Base-by-base conservation (phyloP, 331 rosid species). In the Telfairia occidentalis region DNA sequence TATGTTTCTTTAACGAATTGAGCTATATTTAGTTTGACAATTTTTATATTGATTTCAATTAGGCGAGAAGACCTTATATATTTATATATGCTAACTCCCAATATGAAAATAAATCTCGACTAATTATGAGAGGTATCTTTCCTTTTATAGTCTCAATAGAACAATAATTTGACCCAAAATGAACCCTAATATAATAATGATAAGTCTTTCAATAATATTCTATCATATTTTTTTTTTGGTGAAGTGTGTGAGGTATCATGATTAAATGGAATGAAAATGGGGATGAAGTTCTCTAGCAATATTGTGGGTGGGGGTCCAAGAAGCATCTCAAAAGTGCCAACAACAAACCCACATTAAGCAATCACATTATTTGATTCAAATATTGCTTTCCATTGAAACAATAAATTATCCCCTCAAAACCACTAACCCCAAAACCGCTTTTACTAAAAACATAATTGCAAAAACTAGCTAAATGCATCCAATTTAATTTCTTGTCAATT, bases 301-400 rank as follows among this genome's bases (percentile, higher is more conserved):
- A 35, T 64, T 64, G 49, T 64, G 71, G 29, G 71, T 61, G 71
- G 71, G 48, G 71, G 28, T 37, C 71, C 71, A 64, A 64, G 32
- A 37, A 64, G 71, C 71, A 64, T 64, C 28, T 64, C 29, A n/a
- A 64, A 64, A 64, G 48, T 64, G 29, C 46, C 7, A 10, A 50
- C 7, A 5, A 35, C 28, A 37, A 19, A 18, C 48, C 24, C 71
- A 64, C 15, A 64, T n/a, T n/a, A 37, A 64, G 48, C 49, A 64
- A 35, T 37, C 8, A 34, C 29, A 64, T 64, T 34, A 64, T 64
- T 34, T 64, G n/a, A 66, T 40, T 12, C 34, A 37, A 21, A 66
- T 66, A 21, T 64, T 63, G 48, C 15, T 35, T 35, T 64, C 32
- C 34, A 65, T 38, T 23, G 10, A 28, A 54, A n/a, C n/a, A 19